phyloP scores from a whole-genome alignment of 2,329 filamentous ascomycete species.

The Zymoseptoria passerinii region DNA sequence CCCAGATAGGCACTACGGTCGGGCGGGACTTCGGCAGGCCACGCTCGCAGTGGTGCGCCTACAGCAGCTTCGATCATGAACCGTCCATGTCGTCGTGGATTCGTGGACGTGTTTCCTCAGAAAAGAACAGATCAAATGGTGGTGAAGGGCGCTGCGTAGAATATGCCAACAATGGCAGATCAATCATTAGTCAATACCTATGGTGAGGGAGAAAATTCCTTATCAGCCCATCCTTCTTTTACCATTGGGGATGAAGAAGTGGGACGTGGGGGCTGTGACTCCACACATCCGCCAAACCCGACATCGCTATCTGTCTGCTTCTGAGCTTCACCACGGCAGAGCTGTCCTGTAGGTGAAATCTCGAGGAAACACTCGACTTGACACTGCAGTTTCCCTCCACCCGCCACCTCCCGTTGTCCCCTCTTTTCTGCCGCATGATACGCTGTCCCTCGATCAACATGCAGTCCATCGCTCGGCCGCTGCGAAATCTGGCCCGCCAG shows the following conservation, averaged over 20 bases:
- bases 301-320: neutral
- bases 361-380: neutral
- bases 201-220: neutral
- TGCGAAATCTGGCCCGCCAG: conserved; percentile 1
- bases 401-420: neutral
- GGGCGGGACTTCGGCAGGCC: neutral
- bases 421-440: conserved; percentile 5
- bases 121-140: too few relatives aligned
- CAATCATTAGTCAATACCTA: neutral
- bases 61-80: too few relatives aligned
- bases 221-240: neutral
- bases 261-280: neutral
- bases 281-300: neutral
- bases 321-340: neutral
- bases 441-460: conserved; percentile 1
- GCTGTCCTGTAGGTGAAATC: neutral
- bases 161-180: too few relatives aligned
- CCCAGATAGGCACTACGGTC: neutral
- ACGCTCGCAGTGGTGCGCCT: neutral
- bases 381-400: neutral
- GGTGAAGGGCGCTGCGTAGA: too few relatives aligned
- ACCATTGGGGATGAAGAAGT: neutral
- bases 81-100: too few relatives aligned
- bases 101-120: neutral
- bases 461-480: conserved; percentile 10